phyloP scores from a whole-genome alignment of 768 basidiomycete species.

The Kockovaella imperatae region DNA sequence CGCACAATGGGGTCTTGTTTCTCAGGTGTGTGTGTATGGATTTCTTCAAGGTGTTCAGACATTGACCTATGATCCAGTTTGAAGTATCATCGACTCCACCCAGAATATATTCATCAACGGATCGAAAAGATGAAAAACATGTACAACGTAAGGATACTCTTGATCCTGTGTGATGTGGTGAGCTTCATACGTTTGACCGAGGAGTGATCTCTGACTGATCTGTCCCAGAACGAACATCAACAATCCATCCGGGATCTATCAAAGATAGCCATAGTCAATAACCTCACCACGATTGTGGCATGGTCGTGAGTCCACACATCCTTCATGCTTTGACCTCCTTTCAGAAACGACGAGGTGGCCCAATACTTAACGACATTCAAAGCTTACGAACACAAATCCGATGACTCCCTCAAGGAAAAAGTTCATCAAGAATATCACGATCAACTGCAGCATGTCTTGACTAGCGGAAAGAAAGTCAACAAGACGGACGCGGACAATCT shows the following conservation, averaged over 20 bases:
- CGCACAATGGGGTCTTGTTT: constrained; percentile 84
- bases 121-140: constrained; percentile 76
- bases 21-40: constrained; percentile 56
- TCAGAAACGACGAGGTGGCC: constrained; percentile 80
- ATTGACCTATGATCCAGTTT: constrained; percentile 51
- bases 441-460: constrained; percentile 71
- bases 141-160: constrained; percentile 74
- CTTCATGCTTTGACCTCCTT: background rate
- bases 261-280: constrained; percentile 85
- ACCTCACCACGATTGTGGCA: constrained; percentile 81
- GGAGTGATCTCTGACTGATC: background rate
- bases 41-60: background rate
- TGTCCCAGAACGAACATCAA: constrained; percentile 72
- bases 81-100: constrained; percentile 91
- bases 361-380: constrained; percentile 87
- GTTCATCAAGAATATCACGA: constrained; percentile 81
- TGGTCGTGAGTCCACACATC: constrained; percentile 61
- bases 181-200: constrained; percentile 39
- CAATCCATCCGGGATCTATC: constrained; percentile 87
- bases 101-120: constrained; percentile 88
- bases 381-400: constrained; percentile 85
- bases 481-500: constrained; percentile 95
- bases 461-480: constrained; percentile 85
- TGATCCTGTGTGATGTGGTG: constrained; percentile 87
- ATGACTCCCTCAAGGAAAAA: constrained; percentile 84